Evolutionary conservation across 164 flowering plant species (phyloP), one percentile per base, ranked within the genome.

Genomic region (Piper betle): DNA sequence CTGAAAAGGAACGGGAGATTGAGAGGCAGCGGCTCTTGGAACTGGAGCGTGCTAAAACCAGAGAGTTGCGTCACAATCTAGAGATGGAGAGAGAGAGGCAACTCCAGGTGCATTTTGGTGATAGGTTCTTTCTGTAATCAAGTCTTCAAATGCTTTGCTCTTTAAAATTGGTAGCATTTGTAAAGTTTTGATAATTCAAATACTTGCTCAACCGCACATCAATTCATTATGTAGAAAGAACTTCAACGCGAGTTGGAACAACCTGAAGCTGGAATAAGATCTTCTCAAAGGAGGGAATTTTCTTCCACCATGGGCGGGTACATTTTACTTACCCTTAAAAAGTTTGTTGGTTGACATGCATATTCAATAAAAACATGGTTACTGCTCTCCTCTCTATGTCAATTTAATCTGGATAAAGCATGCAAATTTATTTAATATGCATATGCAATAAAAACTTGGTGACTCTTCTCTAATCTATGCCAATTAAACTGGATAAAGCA

Each of bases 1-100:
- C 65, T 68, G 91, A 86, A 79, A 66, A 59, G 41, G 94, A 86
- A 72, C 87, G 68, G 72, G 96, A 91, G 73, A 81, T 86, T 63
- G 94, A 91, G 74, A 80, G 96, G 68, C 91, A 86, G 68, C 80
- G 72, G 46, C 50, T 78, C 61, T 79, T 91, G 66, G 97, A 91
- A 69, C 69, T 78, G 60, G 97, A 88, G 74, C 87, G 88, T 69
- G 83, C 90, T 37, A 91, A 79, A 72, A 88, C 96, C 19, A 81
- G 91, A 74, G 97, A 91, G 71, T 73, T 91, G 64, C 88, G 84
- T 17, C 78, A 85, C 72, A 82, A 73, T 69, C 92, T 91, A 70
- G 97, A 91, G 33, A 65, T 91, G 79, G 97, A 91, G 74, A 91
- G 80, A 76, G 97, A 91, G 78, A 80, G 80, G 74, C 91, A 81